These are phyloP conservation scores for Corymbia citriodora DNA, from an alignment of 441 rosid species.

Conservation along the genomic window DNA sequence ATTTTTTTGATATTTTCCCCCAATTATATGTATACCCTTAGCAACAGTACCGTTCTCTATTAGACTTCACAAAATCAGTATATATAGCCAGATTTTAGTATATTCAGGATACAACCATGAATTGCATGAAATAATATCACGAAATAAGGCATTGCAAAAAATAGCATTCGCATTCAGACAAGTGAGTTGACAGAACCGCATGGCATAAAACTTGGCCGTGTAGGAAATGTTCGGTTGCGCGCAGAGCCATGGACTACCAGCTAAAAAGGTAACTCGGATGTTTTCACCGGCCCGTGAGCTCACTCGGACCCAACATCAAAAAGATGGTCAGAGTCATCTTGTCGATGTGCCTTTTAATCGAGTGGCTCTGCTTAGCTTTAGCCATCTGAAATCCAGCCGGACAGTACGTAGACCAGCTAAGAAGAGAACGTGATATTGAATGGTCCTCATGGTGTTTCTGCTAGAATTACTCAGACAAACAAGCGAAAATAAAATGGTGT, in stretches of 20 bases:
- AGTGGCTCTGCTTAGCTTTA: not conserved
- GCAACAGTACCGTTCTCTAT: not conserved
- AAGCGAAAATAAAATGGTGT: not conserved
- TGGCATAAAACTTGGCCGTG: not conserved
- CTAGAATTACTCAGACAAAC: not conserved
- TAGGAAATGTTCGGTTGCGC: not conserved
- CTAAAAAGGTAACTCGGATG: not conserved
- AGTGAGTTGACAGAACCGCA: not conserved
- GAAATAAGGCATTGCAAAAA: not conserved
- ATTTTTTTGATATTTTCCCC: not conserved
- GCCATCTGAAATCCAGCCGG: not conserved
- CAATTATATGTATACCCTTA: not conserved
- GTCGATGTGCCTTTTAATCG: not conserved
- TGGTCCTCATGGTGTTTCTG: not conserved
- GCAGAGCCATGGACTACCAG: not conserved
- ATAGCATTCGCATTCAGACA: not conserved
- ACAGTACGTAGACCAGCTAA: not conserved
- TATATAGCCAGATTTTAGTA: not conserved
- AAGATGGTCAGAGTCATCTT: not conserved
- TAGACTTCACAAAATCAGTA: not conserved
- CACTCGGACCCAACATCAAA: not conserved
- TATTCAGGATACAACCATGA: not conserved
- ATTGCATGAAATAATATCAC: not conserved
- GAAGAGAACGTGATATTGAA: not conserved
- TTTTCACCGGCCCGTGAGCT: not conserved